Conservation (phyloP, 2,329 filamentous ascomycete genomes). For the Fusarium vanettenii region DNA sequence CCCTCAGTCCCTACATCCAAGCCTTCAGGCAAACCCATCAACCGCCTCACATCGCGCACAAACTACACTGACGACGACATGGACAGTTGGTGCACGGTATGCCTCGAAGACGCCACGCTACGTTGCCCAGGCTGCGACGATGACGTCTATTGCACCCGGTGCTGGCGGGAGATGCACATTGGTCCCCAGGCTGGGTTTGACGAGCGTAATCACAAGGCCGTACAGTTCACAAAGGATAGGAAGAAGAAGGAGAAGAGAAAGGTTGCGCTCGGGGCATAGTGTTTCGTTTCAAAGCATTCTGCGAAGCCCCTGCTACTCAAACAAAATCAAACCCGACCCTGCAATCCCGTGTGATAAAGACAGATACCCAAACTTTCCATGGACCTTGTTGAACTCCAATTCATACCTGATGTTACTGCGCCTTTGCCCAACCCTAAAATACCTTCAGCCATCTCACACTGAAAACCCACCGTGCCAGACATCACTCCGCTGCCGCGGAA, state of each 20-base stretch:
- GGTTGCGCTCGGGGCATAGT: slow-evolving; percentile 52
- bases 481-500: slow-evolving; percentile 24
- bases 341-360: slow-evolving; percentile 6
- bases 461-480: neutral
- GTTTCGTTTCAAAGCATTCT: slow-evolving; percentile 26
- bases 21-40: slow-evolving; percentile 56
- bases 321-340: slow-evolving; percentile 2
- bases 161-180: slow-evolving; percentile 85
- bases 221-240: slow-evolving; percentile 62
- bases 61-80: slow-evolving; percentile 76
- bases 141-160: slow-evolving; percentile 80
- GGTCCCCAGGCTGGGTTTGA: slow-evolving; percentile 77
- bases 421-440: slow-evolving; percentile 1
- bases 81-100: slow-evolving; percentile 84
- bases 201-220: slow-evolving; percentile 75
- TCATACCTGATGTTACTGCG: slow-evolving; percentile 12
- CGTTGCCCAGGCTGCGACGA: slow-evolving; percentile 77
- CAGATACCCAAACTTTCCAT: slow-evolving; percentile 30
- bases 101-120: slow-evolving; percentile 80
- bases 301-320: slow-evolving; percentile 4
- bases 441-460: slow-evolving; percentile 7
- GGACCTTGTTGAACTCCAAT: slow-evolving; percentile 14
- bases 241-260: slow-evolving; percentile 49
- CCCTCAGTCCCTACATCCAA: slow-evolving; percentile 63
- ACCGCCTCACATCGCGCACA: slow-evolving; percentile 52